Base-by-base conservation (phyloP, 345 rosid species). In the Microthlaspi erraticum region DNA sequence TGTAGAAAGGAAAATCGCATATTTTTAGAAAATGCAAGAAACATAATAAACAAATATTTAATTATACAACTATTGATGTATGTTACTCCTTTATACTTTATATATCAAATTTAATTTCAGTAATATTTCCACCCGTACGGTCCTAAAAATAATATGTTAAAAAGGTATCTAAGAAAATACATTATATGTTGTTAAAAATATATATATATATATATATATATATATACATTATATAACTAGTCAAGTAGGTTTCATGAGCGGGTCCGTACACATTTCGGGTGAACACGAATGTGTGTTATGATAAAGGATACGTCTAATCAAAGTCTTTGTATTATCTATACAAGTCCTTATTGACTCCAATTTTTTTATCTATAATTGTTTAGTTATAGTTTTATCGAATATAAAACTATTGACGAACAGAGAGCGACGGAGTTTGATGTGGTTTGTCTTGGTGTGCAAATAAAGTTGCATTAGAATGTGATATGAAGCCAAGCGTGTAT, bases 401-500 rank as follows among this genome's bases (percentile, higher is more conserved):
- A 55, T 16, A 65, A 55, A 56, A 65, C 70, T 49, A 73, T 36
- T 64, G 38, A 65, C 41, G n/a, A 55, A 26, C 6, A 46, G 62
- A 73, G 64, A 46, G 50, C 23, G 66, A 58, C 31, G 38, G 59
- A 59, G 41, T 54, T 60, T 41, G 39, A 45, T 34, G 37, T 37
- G 63, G 54, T 52, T 82, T 85, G 86, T 83, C 90, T 58, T 55
- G 79, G 34, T 17, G 45, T 70, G 80, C 48, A 65, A 20, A 70
- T 71, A 83, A 83, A 83, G 85, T 26, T 62, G 54, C 56, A 68
- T 36, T 43, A 42, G 86, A 86, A 67, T 43, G 83, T 12, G 87
- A 87, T 87, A 70, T 78, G 78, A 78, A 79, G 80, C 53, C 66
- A 79, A 78, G 78, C 49, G 82, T 81, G 78, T 80, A 87, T 87